Percentiles rank a stretch among this genome's conserved stretches.
Conservation (phyloP, 2,329 filamentous ascomycete genomes). For the Fonsecaea pedrosoi region DNA sequence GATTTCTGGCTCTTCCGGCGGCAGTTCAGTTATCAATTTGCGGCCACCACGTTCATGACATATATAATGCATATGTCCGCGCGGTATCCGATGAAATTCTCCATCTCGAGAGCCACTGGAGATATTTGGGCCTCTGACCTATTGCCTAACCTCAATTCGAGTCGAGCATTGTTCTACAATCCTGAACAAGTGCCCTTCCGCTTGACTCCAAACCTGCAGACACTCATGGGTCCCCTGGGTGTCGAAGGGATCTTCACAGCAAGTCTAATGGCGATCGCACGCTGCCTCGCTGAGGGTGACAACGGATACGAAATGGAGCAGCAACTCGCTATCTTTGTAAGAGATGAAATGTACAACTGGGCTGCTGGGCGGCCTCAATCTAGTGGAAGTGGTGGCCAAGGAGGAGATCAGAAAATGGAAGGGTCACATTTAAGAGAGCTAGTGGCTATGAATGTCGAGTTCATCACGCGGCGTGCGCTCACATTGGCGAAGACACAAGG, state of each 20-base stretch:
- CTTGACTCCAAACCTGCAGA: constrained; percentile 93
- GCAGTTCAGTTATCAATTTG: constrained; percentile 95
- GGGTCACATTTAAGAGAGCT: constrained; percentile 76
- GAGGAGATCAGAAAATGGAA: constrained; percentile 55
- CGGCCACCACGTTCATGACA: constrained; percentile 95
- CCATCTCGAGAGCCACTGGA: constrained; percentile 83
- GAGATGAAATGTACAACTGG: constrained; percentile 98
- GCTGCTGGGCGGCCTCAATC: constrained; percentile 66
- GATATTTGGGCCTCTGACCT: constrained; percentile 97
- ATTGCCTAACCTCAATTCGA: constrained; percentile 83
- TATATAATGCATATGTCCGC: constrained; percentile 98
- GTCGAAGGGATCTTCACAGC: constrained; percentile 97
- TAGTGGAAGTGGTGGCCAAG: constrained; percentile 6
- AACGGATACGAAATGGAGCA: constrained; percentile 79
- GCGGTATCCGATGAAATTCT: constrained; percentile 93
- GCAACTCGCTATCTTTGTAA: constrained; percentile 90
- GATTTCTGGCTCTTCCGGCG: constrained; percentile 99
- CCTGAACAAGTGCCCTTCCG: constrained; percentile 96
- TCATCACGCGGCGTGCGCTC: constrained; percentile 88
- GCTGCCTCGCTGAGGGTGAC: constrained; percentile 75
- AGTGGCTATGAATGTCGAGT: constrained; percentile 84
- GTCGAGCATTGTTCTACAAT: constrained; percentile 91
- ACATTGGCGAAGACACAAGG: constrained; percentile 74
- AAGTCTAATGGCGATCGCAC: constrained; percentile 93
- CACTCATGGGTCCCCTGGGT: constrained; percentile 91